Percentiles rank a stretch among this genome's conserved stretches.
phyloP scores from a whole-genome alignment of 129 eudicot genomes.

The Tanacetum coccineum region DNA sequence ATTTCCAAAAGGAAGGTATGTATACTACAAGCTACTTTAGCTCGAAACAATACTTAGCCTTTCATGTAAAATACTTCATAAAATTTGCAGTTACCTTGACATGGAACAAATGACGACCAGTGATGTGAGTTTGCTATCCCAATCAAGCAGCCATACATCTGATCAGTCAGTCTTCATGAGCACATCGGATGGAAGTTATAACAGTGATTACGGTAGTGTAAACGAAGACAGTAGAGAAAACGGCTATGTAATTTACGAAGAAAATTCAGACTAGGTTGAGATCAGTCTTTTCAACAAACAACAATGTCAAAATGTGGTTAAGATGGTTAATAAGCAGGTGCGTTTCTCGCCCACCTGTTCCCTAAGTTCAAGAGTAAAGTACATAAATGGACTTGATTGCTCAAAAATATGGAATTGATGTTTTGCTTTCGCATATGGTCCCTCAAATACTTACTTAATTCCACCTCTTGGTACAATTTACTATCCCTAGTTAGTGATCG shows the following conservation, averaged over 20 bases:
- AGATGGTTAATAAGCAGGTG: constrained; percentile 22
- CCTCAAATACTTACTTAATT: too few relatives aligned
- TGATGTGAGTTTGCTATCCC: constrained; percentile 42
- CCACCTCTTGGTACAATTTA: too few relatives aligned
- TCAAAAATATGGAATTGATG: too few relatives aligned
- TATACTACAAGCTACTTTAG: background rate
- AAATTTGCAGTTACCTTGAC: constrained; percentile 52
- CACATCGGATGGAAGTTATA: constrained; percentile 60
- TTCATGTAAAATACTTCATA: background rate
- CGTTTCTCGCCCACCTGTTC: background rate
- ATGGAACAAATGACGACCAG: constrained; percentile 52
- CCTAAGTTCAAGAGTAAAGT: background rate
- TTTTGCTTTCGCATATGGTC: too few relatives aligned
- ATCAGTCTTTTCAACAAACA: constrained; percentile 18
- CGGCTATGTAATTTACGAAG: constrained; percentile 44
- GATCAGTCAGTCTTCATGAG: constrained; percentile 36
- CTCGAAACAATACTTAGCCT: background rate
- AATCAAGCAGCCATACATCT: constrained; percentile 43
- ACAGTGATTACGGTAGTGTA: constrained; percentile 65
- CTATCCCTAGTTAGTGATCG: too few relatives aligned
- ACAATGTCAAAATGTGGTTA: constrained; percentile 13
- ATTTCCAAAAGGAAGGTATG: constrained; percentile 65
- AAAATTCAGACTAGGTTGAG: constrained; percentile 58
- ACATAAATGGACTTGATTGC: background rate
- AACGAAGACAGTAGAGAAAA: constrained; percentile 46